phyloP scores from a whole-genome alignment of 2,329 filamentous ascomycete species.

The Aulographum hederae region DNA sequence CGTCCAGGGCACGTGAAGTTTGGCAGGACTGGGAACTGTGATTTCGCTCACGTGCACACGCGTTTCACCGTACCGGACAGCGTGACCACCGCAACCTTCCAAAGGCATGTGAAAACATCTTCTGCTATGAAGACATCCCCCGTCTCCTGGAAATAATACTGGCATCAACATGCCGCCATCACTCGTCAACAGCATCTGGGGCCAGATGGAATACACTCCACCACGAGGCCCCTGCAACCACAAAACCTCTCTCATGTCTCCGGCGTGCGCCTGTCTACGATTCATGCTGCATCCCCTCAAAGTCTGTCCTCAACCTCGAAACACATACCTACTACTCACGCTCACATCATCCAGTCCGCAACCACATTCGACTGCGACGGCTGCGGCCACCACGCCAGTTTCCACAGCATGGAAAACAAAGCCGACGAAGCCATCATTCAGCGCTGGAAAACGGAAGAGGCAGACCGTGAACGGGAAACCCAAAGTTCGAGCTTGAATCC shows the following conservation, averaged over 20 bases:
- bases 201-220: slow-evolving; percentile 30
- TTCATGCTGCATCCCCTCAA: slow-evolving; percentile 41
- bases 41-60: no score
- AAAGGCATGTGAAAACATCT: no score
- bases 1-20: no score
- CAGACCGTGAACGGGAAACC: neutral
- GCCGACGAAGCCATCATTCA: slow-evolving; percentile 27
- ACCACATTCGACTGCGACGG: slow-evolving; percentile 37
- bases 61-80: no score
- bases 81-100: no score
- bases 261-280: slow-evolving; percentile 31
- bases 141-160: no score
- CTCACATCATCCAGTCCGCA: slow-evolving; percentile 15
- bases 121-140: no score
- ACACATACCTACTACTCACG: neutral
- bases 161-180: neutral
- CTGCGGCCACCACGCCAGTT: slow-evolving; percentile 35
- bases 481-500: no score
- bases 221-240: slow-evolving; percentile 32
- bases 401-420: slow-evolving; percentile 34
- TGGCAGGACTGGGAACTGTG: no score
- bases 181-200: slow-evolving; percentile 25
- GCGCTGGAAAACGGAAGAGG: slow-evolving; percentile 21
- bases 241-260: slow-evolving; percentile 26
- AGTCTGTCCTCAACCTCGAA: slow-evolving; percentile 12